These are phyloP conservation scores for Ensete ventricosum DNA, from an alignment of 176 grass and related monocot species.

Conservation along the genomic window DNA sequence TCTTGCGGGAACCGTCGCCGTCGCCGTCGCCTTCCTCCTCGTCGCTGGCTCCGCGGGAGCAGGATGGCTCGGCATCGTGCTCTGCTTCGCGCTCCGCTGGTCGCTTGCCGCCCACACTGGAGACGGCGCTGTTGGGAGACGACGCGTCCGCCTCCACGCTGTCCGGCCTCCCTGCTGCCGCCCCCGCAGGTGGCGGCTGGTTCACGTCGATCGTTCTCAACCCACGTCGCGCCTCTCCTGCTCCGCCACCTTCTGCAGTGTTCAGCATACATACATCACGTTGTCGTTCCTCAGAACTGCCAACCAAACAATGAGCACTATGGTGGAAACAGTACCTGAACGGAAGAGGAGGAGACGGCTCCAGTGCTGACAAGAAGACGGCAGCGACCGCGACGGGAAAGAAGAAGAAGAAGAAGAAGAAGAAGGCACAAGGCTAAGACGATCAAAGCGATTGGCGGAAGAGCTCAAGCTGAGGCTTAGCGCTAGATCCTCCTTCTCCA, in stretches of 20 bases:
- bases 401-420: background rate
- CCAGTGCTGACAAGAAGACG: background rate
- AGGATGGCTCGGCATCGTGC: background rate
- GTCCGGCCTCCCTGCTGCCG: background rate
- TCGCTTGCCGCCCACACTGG: slow-evolving; percentile 50
- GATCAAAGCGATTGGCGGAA: slow-evolving; percentile 8
- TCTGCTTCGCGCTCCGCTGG: background rate
- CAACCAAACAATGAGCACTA: background rate
- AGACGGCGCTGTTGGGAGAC: slow-evolving; percentile 79
- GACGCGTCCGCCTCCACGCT: slow-evolving; percentile 29
- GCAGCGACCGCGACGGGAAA: slow-evolving; percentile 3
- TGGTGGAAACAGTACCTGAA: slow-evolving; percentile 6
- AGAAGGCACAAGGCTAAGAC: background rate
- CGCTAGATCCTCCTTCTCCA: slow-evolving; percentile 40
- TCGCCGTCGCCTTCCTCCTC: slow-evolving; percentile 4
- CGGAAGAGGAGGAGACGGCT: slow-evolving; percentile 30
- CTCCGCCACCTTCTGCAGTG: background rate
- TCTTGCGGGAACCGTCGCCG: slow-evolving; percentile 67
- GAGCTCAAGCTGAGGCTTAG: slow-evolving; percentile 52
- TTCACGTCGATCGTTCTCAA: slow-evolving; percentile 59
- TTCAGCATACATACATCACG: background rate
- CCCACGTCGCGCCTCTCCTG: background rate
- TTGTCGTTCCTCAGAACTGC: background rate
- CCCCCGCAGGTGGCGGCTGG: slow-evolving; percentile 27
- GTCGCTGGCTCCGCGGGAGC: background rate